Evolutionary conservation across 148 eudicot species (phyloP).

Genomic region (Rheum nobile): DNA sequence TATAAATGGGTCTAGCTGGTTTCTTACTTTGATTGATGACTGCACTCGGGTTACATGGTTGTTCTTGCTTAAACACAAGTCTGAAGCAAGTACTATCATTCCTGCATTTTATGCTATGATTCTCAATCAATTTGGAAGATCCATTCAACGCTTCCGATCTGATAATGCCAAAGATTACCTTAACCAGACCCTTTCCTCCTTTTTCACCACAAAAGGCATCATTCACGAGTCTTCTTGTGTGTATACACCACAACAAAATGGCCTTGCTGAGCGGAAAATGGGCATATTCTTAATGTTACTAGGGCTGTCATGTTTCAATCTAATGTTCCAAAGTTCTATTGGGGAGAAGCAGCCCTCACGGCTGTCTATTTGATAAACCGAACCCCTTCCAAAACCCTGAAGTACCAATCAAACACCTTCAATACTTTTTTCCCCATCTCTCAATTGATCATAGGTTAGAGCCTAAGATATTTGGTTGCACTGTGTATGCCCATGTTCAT

Average conservation of each 20-base stretch:
- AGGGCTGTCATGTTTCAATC: background rate
- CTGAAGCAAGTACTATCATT: too few species aligned
- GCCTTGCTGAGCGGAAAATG: background rate
- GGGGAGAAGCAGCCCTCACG: background rate
- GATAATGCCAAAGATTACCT: too few species aligned
- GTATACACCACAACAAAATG: background rate
- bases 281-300: background rate
- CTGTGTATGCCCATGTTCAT: background rate
- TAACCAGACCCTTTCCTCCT: too few species aligned
- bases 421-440: background rate
- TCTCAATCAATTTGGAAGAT: too few species aligned
- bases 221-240: background rate
- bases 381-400: background rate
- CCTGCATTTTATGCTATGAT: too few species aligned
- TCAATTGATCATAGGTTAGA: too few species aligned
- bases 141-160: too few species aligned
- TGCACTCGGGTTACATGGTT: too few species aligned
- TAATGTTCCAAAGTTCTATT: background rate
- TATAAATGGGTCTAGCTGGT: background rate
- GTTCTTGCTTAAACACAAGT: too few species aligned
- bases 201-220: background rate
- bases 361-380: background rate
- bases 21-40: background rate
- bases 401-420: background rate
- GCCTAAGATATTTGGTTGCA: background rate